These are phyloP conservation scores for Ascochyta koolunga DNA, from an alignment of 2,329 filamentous ascomycete species.

Conservation along the genomic window DNA sequence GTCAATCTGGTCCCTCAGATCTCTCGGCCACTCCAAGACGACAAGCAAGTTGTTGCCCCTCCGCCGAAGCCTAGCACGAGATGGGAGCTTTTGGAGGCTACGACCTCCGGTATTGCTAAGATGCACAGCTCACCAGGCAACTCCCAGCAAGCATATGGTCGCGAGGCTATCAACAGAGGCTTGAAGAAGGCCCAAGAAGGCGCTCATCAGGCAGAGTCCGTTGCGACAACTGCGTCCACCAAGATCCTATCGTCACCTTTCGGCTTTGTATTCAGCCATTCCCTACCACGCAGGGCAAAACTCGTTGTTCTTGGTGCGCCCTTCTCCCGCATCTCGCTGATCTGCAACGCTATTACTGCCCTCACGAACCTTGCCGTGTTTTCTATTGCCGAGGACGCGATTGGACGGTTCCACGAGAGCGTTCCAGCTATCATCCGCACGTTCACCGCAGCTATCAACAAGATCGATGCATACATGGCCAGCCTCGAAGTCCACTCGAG, in stretches of 20 bases:
- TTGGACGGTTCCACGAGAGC: slow-evolving; percentile 84
- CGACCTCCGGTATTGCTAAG: slow-evolving; percentile 55
- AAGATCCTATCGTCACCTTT: slow-evolving; percentile 54
- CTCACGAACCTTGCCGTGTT: slow-evolving; percentile 72
- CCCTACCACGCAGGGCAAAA: slow-evolving; percentile 68
- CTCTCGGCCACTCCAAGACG: slow-evolving; percentile 55
- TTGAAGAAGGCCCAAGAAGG: slow-evolving; percentile 41
- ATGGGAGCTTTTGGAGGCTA: slow-evolving; percentile 33
- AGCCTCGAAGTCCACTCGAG: slow-evolving; percentile 75
- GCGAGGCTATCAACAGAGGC: slow-evolving; percentile 42
- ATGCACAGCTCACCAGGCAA: slow-evolving; percentile 38
- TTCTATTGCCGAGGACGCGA: slow-evolving; percentile 80
- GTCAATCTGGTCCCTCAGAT: slow-evolving; percentile 58
- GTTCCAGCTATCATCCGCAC: slow-evolving; percentile 76
- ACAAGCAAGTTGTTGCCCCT: slow-evolving; percentile 53
- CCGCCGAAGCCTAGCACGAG: slow-evolving; percentile 47
- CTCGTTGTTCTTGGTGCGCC: slow-evolving; percentile 75
- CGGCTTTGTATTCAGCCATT: slow-evolving; percentile 73
- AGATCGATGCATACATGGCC: slow-evolving; percentile 71
- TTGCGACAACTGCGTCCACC: slow-evolving; percentile 33
- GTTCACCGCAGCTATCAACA: slow-evolving; percentile 71
- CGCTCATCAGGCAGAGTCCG: slow-evolving; percentile 33
- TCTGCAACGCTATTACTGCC: slow-evolving; percentile 65
- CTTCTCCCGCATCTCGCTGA: slow-evolving; percentile 62
- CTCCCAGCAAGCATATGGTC: slow-evolving; percentile 45